Conservation (phyloP, 2,329 filamentous ascomycete species). For the Alternaria sp. region DNA sequence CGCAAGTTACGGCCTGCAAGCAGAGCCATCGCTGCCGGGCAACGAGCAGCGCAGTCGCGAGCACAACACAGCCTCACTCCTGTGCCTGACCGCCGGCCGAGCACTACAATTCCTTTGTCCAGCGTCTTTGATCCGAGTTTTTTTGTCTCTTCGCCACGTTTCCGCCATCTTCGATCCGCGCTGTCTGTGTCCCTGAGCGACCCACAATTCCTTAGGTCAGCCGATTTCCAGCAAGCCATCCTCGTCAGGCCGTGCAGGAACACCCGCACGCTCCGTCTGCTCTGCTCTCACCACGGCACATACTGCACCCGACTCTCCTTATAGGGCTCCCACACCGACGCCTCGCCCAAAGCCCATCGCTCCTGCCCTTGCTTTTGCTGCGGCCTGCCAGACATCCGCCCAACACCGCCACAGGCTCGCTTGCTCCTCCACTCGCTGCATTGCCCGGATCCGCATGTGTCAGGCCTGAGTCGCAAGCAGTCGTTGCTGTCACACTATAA, state of each 20-base stretch:
- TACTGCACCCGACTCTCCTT: constrained; percentile 15
- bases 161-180: constrained; percentile 24
- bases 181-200: constrained; percentile 6
- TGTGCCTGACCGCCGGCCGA: constrained; percentile 1
- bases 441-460: constrained; percentile 12
- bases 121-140: constrained; percentile 10
- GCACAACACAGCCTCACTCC: constrained; percentile 19
- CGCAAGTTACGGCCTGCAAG: constrained; percentile 16
- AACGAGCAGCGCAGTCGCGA: constrained; percentile 5
- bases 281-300: constrained; percentile 13
- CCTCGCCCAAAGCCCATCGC: constrained; percentile 9
- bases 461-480: constrained; percentile 15
- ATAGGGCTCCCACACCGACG: constrained; percentile 4
- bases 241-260: constrained; percentile 21
- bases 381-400: constrained; percentile 18
- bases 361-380: constrained; percentile 9
- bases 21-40: constrained; percentile 19
- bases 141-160: constrained; percentile 24
- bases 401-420: constrained; percentile 27
- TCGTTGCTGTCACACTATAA: constrained; percentile 19
- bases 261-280: constrained; percentile 8
- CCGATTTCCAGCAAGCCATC: constrained; percentile 11
- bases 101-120: constrained; percentile 10
- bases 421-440: constrained; percentile 7
- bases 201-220: constrained; percentile 24